These are phyloP conservation scores for Backusella luteola DNA, from an alignment of 192 early-diverging fungal species.

Conservation along the genomic window DNA sequence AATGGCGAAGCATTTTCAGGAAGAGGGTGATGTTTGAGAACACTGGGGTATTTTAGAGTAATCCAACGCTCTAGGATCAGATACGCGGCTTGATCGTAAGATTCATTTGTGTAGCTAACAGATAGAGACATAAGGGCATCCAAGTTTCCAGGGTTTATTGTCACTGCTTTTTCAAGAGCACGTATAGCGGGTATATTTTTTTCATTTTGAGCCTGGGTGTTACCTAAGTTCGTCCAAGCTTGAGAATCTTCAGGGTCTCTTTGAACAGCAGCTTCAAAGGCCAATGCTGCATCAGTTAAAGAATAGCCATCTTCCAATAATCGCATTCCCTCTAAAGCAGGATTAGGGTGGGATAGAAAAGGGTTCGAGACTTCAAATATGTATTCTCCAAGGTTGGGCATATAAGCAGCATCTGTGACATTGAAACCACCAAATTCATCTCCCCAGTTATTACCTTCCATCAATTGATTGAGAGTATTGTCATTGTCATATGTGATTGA, in stretches of 20 bases:
- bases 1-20: constrained; percentile 37
- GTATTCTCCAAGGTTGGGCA: constrained; percentile 72
- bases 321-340: constrained; percentile 56
- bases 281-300: constrained; percentile 83
- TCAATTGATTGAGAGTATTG: not conserved
- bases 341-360: constrained; percentile 56
- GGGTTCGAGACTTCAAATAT: constrained; percentile 80
- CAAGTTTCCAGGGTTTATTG: constrained; percentile 65
- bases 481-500: constrained; percentile 41
- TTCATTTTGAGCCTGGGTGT: constrained; percentile 95
- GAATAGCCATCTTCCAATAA: constrained; percentile 50
- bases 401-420: constrained; percentile 30
- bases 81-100: constrained; percentile 83
- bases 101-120: constrained; percentile 97
- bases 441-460: constrained; percentile 40
- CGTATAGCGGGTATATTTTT: constrained; percentile 92
- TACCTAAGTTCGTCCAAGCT: constrained; percentile 89
- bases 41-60: constrained; percentile 61
- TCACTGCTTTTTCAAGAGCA: constrained; percentile 81
- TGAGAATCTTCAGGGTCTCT: constrained; percentile 71
- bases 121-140: constrained; percentile 71
- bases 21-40: constrained; percentile 36
- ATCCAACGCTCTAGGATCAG: constrained; percentile 90
- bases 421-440: constrained; percentile 47
- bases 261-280: constrained; percentile 88